A percentile compares a stretch with the other conserved stretches of the same genome.
Evolutionary conservation across 164 flowering plant species (phyloP).

Genomic region (Warburgia ugandensis): DNA sequence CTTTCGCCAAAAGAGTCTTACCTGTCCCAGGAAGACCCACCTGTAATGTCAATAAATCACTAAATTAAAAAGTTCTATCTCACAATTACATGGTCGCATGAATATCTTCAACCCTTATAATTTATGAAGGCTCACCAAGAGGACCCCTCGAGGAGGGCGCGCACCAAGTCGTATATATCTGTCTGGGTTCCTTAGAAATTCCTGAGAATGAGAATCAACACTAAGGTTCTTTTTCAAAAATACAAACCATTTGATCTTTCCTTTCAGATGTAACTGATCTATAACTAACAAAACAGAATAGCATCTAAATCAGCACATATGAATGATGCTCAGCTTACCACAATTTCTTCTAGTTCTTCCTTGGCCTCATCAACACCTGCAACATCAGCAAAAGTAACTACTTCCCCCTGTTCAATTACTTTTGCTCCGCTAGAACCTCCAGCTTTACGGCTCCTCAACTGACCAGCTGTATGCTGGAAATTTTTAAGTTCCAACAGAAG

Average conservation of each 20-base stretch:
- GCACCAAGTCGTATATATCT: conserved; percentile 83
- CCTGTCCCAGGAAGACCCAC: conserved; percentile 99
- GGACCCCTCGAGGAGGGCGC: conserved; percentile 97
- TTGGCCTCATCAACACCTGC: conserved; percentile 99
- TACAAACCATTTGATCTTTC: too few relatives aligned
- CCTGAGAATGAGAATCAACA: conserved; percentile 44
- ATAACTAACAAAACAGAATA: too few relatives aligned
- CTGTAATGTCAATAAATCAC: conserved; percentile 37
- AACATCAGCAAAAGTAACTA: conserved; percentile 87
- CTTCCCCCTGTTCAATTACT: conserved; percentile 74
- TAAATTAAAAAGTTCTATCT: conserved; percentile 5
- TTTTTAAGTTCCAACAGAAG: neutral
- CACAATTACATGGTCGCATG: too few relatives aligned
- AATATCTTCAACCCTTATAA: neutral
- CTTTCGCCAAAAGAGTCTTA: conserved; percentile 95
- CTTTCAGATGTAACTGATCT: too few relatives aligned
- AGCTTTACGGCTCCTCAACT: conserved; percentile 78
- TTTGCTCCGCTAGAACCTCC: conserved; percentile 63
- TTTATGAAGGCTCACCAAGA: conserved; percentile 72
- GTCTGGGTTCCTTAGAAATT: conserved; percentile 92
- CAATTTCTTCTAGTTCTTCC: conserved; percentile 98
- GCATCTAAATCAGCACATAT: too few relatives aligned
- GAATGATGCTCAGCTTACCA: conserved; percentile 48
- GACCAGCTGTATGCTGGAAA: conserved; percentile 73
- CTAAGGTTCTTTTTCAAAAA: conserved; percentile 12